A percentile compares a stretch with the other conserved stretches of the same genome.
phyloP scores from a whole-genome alignment of 495 filamentous ascomycete genomes.

The Geoglossum glabrum region DNA sequence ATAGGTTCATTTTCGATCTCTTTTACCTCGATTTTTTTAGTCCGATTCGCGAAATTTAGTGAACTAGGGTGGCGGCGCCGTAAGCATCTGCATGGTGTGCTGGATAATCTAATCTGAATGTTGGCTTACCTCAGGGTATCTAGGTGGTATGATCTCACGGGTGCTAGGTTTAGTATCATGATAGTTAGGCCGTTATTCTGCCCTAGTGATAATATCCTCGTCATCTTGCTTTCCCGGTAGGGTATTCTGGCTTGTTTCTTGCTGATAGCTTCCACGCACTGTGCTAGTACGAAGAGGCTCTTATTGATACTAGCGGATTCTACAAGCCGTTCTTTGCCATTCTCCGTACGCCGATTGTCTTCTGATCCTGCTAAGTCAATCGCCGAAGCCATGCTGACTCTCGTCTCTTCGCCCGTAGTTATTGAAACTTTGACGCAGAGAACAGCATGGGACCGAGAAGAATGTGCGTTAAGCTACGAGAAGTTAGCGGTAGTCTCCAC shows the following conservation, averaged over 20 bases:
- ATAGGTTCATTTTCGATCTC: constrained; percentile 88
- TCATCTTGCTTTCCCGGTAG: constrained; percentile 95
- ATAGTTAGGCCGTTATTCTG: constrained; percentile 91
- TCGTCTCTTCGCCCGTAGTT: constrained; percentile 45
- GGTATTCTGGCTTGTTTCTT: constrained; percentile 67
- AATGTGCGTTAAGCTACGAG: constrained; percentile 65
- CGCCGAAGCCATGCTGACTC: constrained; percentile 68
- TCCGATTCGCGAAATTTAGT: constrained; percentile 84
- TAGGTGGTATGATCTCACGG: constrained; percentile 67
- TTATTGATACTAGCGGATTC: constrained; percentile 99
- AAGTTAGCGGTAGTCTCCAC: neutral
- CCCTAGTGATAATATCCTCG: constrained; percentile 72
- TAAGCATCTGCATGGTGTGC: neutral
- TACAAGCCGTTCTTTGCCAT: constrained; percentile 77
- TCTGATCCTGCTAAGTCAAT: constrained; percentile 95
- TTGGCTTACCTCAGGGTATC: constrained; percentile 46
- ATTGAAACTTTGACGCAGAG: constrained; percentile 75
- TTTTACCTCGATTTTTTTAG: constrained; percentile 88
- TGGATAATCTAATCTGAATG: neutral
- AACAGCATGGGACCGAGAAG: constrained; percentile 82
- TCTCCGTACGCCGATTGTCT: constrained; percentile 86
- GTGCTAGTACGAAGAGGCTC: constrained; percentile 79
- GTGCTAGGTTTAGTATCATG: constrained; percentile 92
- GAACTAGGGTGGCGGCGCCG: constrained; percentile 34
- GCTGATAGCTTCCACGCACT: constrained; percentile 89